These are phyloP conservation scores for Drosera capensis DNA, from an alignment of 148 eudicot genomes.

Conservation along the genomic window DNA sequence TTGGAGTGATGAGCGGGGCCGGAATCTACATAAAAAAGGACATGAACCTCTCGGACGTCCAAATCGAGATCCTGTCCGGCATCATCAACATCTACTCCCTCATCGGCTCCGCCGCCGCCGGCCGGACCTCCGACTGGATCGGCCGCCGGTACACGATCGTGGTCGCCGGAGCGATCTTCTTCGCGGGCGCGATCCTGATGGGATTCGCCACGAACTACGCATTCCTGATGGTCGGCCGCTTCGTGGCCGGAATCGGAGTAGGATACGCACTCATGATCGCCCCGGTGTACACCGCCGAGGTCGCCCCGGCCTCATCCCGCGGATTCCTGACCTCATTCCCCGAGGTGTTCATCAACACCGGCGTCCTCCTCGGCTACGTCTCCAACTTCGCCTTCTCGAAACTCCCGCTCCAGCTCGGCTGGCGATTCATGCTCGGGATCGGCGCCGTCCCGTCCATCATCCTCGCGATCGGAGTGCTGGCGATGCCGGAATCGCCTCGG, in stretches of 20 bases:
- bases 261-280: constrained; percentile 45
- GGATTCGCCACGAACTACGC: constrained; percentile 34
- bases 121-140: constrained; percentile 40
- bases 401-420: constrained; percentile 20
- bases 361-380: constrained; percentile 29
- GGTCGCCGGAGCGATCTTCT: constrained; percentile 27
- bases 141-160: constrained; percentile 47
- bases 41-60: constrained; percentile 18
- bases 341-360: constrained; percentile 16
- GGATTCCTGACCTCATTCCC: constrained; percentile 42
- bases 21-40: constrained; percentile 26
- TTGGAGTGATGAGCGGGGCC: constrained; percentile 56
- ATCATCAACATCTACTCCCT: constrained; percentile 29
- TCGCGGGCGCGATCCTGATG: constrained; percentile 36
- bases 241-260: constrained; percentile 40
- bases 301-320: constrained; percentile 28
- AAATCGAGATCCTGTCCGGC: constrained; percentile 30
- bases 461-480: constrained; percentile 21
- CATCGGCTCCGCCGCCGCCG: constrained; percentile 30
- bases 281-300: constrained; percentile 40
- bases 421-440: constrained; percentile 43
- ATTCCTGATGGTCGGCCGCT: constrained; percentile 37
- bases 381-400: constrained; percentile 32
- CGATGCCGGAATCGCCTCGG: constrained; percentile 43
- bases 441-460: constrained; percentile 30